Percentiles rank a stretch among this genome's conserved stretches.
These are phyloP conservation scores for Colletotrichum orbiculare DNA, from an alignment of 2,329 filamentous ascomycete genomes.

Conservation along the genomic window DNA sequence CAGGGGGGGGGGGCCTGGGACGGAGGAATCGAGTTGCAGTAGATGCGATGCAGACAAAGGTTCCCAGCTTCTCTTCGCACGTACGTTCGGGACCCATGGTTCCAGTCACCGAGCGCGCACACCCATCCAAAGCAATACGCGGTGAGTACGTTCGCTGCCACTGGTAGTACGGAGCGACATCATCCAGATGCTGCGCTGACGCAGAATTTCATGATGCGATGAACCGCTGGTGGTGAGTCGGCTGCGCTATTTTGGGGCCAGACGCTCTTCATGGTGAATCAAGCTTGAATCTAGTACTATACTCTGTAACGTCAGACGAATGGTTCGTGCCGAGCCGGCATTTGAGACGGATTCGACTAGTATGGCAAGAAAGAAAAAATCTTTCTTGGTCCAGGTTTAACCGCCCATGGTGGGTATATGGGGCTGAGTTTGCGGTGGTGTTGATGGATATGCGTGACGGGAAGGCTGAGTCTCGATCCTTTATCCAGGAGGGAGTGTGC, in stretches of 20 bases:
- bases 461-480: conserved; percentile 32
- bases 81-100: no score
- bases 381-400: conserved; percentile 15
- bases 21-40: not conserved
- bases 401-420: conserved; percentile 25
- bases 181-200: no score
- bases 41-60: not conserved
- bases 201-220: not conserved
- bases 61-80: not conserved
- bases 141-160: not conserved
- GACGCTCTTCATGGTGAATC: conserved; percentile 7
- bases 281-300: not conserved
- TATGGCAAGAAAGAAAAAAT: not conserved
- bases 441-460: conserved; percentile 32
- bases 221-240: not conserved
- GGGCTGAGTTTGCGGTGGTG: conserved; percentile 35
- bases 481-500: conserved; percentile 29
- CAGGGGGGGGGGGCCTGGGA: not conserved
- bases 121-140: conserved; percentile 19
- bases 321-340: not conserved
- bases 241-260: conserved; percentile 35
- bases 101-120: not conserved
- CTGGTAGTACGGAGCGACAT: no score
- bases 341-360: not conserved
- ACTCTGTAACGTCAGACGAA: not conserved